Conservation (phyloP, 1,139 yeast species). For the Sugiyamaella japonica region DNA sequence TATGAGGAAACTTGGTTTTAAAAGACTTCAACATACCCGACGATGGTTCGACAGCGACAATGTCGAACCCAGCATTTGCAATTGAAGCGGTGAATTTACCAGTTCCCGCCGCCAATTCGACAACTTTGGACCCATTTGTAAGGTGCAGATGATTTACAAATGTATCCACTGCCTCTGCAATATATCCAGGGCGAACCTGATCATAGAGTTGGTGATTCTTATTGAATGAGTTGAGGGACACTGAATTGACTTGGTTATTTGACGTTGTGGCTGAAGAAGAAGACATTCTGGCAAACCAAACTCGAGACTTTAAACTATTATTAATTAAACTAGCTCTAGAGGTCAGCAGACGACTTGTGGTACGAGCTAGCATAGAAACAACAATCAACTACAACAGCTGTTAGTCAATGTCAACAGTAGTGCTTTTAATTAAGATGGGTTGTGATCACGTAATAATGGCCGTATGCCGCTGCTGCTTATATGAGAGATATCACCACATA, state of each 20-base stretch:
- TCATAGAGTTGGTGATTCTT: conserved; percentile 57
- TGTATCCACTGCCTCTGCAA: conserved; percentile 49
- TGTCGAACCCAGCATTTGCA: conserved; percentile 47
- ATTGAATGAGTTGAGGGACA: conserved; percentile 47
- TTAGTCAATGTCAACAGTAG: background rate
- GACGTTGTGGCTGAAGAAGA: background rate
- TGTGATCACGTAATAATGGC: background rate
- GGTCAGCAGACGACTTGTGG: background rate
- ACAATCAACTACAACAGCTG: background rate
- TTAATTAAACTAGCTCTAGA: background rate
- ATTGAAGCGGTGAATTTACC: conserved; percentile 61
- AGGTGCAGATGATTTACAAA: conserved; percentile 47
- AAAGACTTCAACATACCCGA: conserved; percentile 59
- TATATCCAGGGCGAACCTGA: conserved; percentile 56
- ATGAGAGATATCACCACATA: background rate
- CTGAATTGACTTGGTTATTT: conserved; percentile 5
- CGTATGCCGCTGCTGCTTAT: background rate
- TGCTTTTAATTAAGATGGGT: background rate
- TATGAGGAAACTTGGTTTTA: conserved; percentile 49
- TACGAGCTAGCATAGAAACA: background rate
- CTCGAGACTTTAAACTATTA: background rate
- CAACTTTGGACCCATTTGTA: conserved; percentile 38
- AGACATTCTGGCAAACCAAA: background rate
- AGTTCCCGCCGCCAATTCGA: conserved; percentile 66
- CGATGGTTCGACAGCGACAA: conserved; percentile 59